phyloP scores from a whole-genome alignment of 2,329 filamentous ascomycete genomes.

The Cladosporium sp. region DNA sequence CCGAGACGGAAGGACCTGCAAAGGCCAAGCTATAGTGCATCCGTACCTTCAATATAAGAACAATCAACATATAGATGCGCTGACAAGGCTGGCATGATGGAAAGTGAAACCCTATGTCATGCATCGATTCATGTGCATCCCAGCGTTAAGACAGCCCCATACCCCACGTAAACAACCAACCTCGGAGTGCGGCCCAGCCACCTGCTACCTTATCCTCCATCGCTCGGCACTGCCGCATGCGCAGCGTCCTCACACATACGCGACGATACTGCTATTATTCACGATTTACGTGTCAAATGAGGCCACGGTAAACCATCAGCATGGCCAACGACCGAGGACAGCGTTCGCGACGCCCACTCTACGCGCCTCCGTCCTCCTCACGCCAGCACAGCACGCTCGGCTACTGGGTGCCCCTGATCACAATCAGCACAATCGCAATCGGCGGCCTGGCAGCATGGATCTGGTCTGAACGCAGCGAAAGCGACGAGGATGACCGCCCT shows the following conservation, averaged over 20 bases:
- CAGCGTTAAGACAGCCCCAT: not conserved
- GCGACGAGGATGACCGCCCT: constrained; percentile 63
- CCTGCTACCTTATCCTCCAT: not conserved
- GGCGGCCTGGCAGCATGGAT: constrained; percentile 85
- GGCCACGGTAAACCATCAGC: constrained; percentile 1
- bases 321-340: constrained; percentile 52
- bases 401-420: constrained; percentile 83
- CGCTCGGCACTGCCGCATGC: not conserved
- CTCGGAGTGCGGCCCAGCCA: not conserved
- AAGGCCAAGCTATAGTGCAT: constrained; percentile 39
- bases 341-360: constrained; percentile 48
- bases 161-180: not conserved
- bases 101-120: not conserved
- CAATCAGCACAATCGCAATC: constrained; percentile 84
- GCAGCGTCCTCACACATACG: not conserved
- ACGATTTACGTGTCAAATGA: not conserved
- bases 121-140: not conserved
- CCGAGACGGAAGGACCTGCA: constrained; percentile 32
- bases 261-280: not conserved
- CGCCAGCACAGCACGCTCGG: constrained; percentile 57
- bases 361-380: constrained; percentile 34
- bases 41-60: not conserved
- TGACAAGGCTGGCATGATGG: not conserved
- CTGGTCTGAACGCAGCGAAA: constrained; percentile 80
- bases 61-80: too few relatives aligned